Evolutionary conservation across 169 alveolate species (phyloP), one percentile per base, ranked within the genome.

Genomic region (Babesia ovis): DNA sequence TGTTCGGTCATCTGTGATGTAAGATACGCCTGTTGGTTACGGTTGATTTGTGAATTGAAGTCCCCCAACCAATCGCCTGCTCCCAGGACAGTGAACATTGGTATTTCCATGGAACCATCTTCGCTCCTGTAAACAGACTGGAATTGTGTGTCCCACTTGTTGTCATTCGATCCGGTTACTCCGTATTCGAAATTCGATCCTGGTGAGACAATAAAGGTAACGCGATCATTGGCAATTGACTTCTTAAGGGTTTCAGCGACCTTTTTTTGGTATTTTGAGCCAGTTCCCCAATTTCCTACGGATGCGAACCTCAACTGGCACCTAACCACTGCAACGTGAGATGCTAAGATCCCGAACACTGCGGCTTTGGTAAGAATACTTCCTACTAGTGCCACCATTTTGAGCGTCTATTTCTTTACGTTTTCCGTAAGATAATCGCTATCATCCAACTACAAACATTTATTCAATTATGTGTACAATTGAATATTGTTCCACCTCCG

Each of bases 251-350:
- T 85, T 45, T 83, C 91, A 14, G 96, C 96, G 29, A 90, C 92
- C 16, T 48, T 58, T 56, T 83, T 48, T 67, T 91, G 95, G 48
- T 79, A 51, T 45, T 74, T 58, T 35, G 79, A 41, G 48, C 91
- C 95, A 27, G 88, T 86, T 18, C 96, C 96, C 94, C 95, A 92
- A 77, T 90, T 90, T 25, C 96, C 96, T 50, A 92, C 54, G 2
- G 95, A 90, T 23, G 91, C 95, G 56, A 92, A 92, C 31, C 92
- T 84, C 71, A 92, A 75, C 54, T 91, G 94, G 14, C 90, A 75
- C 23, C 61, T 54, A 35, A 85, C 91, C 23, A 70, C 35, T 22
- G 58, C 54, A 25, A 68, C 23, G 3, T 9, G 70, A 16, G 64
- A 46, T 6, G 57, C 29, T 22, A 81, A 11, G 16, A 53, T 25